Evolutionary conservation across 1,139 yeast species (phyloP).

Genomic region (Suhomyces maxii): DNA sequence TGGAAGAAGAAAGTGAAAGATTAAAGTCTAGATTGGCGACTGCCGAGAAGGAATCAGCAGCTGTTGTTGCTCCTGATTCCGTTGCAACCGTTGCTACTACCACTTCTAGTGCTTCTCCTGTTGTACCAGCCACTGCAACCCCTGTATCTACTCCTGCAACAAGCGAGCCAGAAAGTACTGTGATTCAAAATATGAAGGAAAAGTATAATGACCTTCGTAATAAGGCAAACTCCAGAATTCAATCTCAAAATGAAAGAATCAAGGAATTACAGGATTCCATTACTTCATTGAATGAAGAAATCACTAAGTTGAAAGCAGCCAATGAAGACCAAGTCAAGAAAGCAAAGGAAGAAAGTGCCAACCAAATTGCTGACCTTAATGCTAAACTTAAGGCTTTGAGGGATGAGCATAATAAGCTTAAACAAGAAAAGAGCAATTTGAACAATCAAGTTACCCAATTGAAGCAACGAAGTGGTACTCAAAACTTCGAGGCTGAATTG

Average conservation of each 20-base stretch:
- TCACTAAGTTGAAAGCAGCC: conserved; percentile 10
- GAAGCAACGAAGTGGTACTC: conserved; percentile 2
- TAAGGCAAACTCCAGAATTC: conserved; percentile 25
- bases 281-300: conserved; percentile 13
- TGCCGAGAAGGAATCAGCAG: conserved; percentile 33
- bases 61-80: conserved; percentile 1
- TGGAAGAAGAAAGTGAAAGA: conserved; percentile 42
- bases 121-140: not conserved
- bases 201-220: conserved; percentile 32
- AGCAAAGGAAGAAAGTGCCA: conserved; percentile 5
- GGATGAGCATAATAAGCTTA: conserved; percentile 12
- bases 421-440: conserved; percentile 15
- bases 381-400: conserved; percentile 9
- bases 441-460: conserved; percentile 13
- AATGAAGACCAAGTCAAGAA: conserved; percentile 8
- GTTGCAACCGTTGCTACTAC: not conserved
- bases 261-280: conserved; percentile 25
- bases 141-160: conserved; percentile 2
- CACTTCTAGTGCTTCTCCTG: not conserved
- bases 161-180: conserved; percentile 16
- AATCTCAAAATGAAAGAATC: conserved; percentile 24
- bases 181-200: conserved; percentile 25
- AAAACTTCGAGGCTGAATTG: conserved; percentile 7
- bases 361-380: conserved; percentile 6
- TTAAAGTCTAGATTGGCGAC: conserved; percentile 22